These are phyloP conservation scores for Prunus mira DNA, from an alignment of 306 rosid genomes.

Conservation along the genomic window DNA sequence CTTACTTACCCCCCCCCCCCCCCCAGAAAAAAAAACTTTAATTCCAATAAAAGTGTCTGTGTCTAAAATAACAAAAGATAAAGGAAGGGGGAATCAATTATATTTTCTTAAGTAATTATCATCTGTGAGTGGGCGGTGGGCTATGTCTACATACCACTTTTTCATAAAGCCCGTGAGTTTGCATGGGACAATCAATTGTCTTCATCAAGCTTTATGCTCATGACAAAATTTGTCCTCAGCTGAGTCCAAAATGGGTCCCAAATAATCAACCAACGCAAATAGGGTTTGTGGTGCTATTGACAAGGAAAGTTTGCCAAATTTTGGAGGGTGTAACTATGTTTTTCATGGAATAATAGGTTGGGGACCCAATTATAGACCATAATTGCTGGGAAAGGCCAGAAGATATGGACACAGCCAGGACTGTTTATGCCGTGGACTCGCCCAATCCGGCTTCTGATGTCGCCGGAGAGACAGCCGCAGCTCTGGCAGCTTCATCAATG, in stretches of 20 bases:
- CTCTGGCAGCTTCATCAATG: slow-evolving; percentile 75
- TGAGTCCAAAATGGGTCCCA: not conserved
- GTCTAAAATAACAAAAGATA: no score
- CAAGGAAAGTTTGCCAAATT: not conserved
- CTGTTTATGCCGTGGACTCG: slow-evolving; percentile 76
- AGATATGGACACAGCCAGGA: slow-evolving; percentile 87
- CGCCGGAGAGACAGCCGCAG: slow-evolving; percentile 86
- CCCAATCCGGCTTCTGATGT: slow-evolving; percentile 88
- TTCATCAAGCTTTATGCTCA: not conserved
- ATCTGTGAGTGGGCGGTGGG: slow-evolving; percentile 13
- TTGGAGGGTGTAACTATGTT: not conserved
- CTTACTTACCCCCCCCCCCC: no score
- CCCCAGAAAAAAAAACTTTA: no score
- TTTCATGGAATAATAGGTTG: slow-evolving; percentile 47
- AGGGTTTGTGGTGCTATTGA: no score
- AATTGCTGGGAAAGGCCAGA: slow-evolving; percentile 94
- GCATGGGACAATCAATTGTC: not conserved
- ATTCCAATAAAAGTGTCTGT: no score
- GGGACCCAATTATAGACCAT: slow-evolving; percentile 79
- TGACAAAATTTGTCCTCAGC: not conserved
- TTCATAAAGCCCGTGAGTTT: slow-evolving; percentile 26
- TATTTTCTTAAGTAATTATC: not conserved
- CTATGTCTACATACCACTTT: not conserved
- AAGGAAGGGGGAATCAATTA: no score
- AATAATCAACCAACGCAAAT: not conserved